Percentiles rank a stretch among this genome's conserved stretches.
phyloP scores from a whole-genome alignment of 2,329 filamentous ascomycete species.

The Septoria petroselini region DNA sequence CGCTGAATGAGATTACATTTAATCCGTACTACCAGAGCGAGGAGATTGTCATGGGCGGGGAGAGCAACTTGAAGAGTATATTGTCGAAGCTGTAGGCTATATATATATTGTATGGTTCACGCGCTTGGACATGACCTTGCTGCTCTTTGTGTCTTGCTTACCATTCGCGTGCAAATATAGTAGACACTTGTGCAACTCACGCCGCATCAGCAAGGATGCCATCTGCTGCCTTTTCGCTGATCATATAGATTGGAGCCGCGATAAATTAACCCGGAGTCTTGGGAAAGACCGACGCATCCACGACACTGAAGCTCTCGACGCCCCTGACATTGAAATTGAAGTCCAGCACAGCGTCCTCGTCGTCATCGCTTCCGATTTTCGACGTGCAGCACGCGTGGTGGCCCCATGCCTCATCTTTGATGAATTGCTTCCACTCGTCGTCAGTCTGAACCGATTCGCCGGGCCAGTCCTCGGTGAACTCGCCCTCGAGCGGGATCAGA shows the following conservation, averaged over 20 bases:
- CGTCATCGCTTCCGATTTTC: conserved; percentile 54
- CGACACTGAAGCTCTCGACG: conserved; percentile 55
- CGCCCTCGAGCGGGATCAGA: conserved; percentile 42
- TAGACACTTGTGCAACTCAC: not conserved
- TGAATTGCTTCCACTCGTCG: conserved; percentile 47
- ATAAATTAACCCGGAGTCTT: conserved; percentile 55
- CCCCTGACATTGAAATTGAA: conserved; percentile 27
- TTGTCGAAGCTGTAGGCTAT: conserved; percentile 33
- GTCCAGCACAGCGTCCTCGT: conserved; percentile 56
- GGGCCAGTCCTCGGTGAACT: conserved; percentile 45
- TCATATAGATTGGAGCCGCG: conserved; percentile 53
- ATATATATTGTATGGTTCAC: not conserved
- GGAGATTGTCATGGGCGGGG: conserved; percentile 49
- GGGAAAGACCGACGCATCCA: conserved; percentile 60
- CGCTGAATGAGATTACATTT: conserved; percentile 51
- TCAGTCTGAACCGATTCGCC: conserved; percentile 44
- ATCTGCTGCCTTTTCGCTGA: conserved; percentile 60
- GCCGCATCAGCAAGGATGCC: conserved; percentile 43
- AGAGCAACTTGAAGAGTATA: conserved; percentile 31
- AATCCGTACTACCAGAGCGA: conserved; percentile 50
- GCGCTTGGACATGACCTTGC: not conserved
- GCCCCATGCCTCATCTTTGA: conserved; percentile 53
- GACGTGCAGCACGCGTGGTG: conserved; percentile 58
- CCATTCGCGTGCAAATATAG: no score
- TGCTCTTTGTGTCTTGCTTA: not conserved